These are phyloP conservation scores for Avicennia marina DNA, from an alignment of 257 asterid genomes.

Conservation along the genomic window DNA sequence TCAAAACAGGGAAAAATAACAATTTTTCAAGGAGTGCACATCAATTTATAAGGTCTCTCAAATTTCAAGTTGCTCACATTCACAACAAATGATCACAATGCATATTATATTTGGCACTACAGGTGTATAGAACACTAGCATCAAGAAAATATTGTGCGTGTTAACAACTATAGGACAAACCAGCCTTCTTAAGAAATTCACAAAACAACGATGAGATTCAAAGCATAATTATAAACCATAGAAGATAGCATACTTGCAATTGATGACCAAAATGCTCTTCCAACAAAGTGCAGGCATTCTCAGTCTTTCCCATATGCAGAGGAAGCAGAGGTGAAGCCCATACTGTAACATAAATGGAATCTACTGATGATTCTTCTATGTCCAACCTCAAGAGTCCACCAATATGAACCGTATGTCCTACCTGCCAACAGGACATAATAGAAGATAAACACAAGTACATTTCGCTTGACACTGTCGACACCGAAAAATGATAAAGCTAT, in stretches of 20 bases:
- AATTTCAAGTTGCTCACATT: not conserved
- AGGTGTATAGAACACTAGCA: too few relatives aligned
- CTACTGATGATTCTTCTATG: constrained; percentile 59
- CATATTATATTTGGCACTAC: too few relatives aligned
- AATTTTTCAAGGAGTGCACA: not conserved
- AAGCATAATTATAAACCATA: not conserved
- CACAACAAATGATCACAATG: not conserved
- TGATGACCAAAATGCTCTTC: constrained; percentile 80
- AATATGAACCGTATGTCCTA: constrained; percentile 71
- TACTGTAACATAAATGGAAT: constrained; percentile 69
- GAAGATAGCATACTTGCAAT: constrained; percentile 49
- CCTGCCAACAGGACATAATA: constrained; percentile 40
- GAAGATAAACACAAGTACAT: not conserved
- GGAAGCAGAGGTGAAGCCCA: constrained; percentile 89
- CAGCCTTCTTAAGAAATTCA: not conserved
- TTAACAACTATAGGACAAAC: not conserved
- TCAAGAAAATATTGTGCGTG: too few relatives aligned
- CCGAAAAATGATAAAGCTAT: too few relatives aligned
- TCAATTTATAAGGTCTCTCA: not conserved
- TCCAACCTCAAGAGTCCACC: constrained; percentile 83
- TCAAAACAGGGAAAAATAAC: not conserved
- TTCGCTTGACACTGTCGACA: not conserved
- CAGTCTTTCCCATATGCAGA: constrained; percentile 85
- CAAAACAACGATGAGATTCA: not conserved
- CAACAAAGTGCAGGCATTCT: constrained; percentile 51